Evolutionary conservation across 1,284 basidiomycete genomes (phyloP).

Genomic region (Blastosporella zonata): DNA sequence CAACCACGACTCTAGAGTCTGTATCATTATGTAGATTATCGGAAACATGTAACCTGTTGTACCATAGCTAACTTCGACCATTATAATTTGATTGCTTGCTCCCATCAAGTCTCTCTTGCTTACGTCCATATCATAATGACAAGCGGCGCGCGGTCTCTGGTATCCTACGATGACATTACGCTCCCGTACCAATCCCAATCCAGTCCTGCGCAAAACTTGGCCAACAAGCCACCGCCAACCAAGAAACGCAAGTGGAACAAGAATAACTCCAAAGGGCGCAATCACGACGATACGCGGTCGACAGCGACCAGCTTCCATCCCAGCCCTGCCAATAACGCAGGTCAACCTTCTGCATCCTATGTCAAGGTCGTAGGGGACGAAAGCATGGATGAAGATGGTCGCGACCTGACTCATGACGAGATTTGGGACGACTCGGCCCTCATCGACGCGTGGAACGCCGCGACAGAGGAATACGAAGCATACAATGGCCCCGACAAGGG

Average conservation of each 20-base stretch:
- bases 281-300: conserved; percentile 20
- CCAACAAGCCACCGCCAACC: conserved; percentile 27
- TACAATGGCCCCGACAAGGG: conserved; percentile 64
- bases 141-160: conserved; percentile 38
- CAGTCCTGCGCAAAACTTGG: not conserved
- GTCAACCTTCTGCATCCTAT: not conserved
- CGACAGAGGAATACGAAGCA: conserved; percentile 74
- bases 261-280: conserved; percentile 22
- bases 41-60: not conserved
- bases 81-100: too few species aligned
- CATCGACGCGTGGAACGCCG: conserved; percentile 77
- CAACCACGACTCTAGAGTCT: not conserved
- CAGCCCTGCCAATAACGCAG: conserved; percentile 17
- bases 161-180: conserved; percentile 58
- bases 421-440: conserved; percentile 83
- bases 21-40: not conserved
- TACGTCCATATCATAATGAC: conserved; percentile 1
- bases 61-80: too few species aligned
- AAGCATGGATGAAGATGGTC: conserved; percentile 35
- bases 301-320: conserved; percentile 35
- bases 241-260: conserved; percentile 51
- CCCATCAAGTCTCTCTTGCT: not conserved
- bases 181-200: conserved; percentile 30
- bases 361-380: conserved; percentile 13
- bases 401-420: conserved; percentile 65